These are phyloP conservation scores for Arxiozyma telluris DNA, from an alignment of 1,139 yeast species.

Conservation along the genomic window DNA sequence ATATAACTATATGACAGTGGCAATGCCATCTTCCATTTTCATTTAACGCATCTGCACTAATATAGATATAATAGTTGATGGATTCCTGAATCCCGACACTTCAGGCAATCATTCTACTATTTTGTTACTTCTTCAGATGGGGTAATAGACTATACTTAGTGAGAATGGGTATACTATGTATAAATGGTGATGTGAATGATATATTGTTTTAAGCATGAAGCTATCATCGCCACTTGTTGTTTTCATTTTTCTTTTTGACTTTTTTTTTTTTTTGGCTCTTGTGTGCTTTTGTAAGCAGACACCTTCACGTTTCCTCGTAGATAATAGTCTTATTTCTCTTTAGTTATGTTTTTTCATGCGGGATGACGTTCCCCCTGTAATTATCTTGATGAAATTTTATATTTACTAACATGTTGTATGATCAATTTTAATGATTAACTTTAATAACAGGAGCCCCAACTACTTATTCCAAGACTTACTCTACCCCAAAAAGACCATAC, in stretches of 20 bases:
- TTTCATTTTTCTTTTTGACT: neutral
- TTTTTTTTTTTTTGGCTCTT: neutral
- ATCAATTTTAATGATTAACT: neutral
- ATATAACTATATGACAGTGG: conserved; percentile 8
- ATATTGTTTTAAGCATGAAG: neutral
- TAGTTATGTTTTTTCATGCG: too few relatives aligned
- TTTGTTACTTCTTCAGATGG: neutral
- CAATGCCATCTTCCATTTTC: neutral
- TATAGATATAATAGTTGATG: neutral
- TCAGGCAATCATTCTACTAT: conserved; percentile 34
- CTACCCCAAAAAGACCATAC: conserved; percentile 96
- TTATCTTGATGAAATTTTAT: neutral
- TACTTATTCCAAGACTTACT: conserved; percentile 98
- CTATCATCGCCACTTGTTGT: neutral
- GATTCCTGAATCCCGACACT: conserved; percentile 79
- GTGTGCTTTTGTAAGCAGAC: neutral
- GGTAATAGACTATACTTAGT: neutral
- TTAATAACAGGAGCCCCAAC: conserved; percentile 74
- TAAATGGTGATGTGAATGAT: neutral
- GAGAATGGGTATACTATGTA: neutral
- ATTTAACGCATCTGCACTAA: neutral
- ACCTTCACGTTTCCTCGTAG: neutral
- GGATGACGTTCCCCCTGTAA: neutral
- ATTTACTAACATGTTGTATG: neutral
- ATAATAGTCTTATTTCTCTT: neutral